These are phyloP conservation scores for Sarcodon sp. DNA, from an alignment of 768 basidiomycete species.

Conservation along the genomic window DNA sequence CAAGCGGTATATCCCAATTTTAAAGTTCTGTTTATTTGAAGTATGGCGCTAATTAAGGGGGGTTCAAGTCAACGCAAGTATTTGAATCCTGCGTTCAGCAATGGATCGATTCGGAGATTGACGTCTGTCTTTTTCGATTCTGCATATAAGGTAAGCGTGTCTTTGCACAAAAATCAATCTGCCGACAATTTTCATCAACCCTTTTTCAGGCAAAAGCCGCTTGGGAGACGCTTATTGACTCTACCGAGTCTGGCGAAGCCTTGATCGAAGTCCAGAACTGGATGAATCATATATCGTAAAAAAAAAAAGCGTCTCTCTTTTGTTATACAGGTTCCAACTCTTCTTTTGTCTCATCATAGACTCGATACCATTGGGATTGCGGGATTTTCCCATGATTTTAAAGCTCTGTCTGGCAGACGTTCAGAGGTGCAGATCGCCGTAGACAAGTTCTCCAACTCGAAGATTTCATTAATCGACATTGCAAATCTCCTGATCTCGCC, in stretches of 20 bases:
- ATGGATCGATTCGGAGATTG: slow-evolving; percentile 31
- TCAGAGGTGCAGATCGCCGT: slow-evolving; percentile 20
- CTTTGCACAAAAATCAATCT: background rate
- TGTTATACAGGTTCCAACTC: too few relatives aligned
- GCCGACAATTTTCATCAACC: background rate
- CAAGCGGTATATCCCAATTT: slow-evolving; percentile 19
- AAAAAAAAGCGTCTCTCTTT: slow-evolving; percentile 4
- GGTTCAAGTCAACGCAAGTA: slow-evolving; percentile 31
- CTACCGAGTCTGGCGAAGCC: slow-evolving; percentile 7
- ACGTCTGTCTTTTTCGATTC: slow-evolving; percentile 37
- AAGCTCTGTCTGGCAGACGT: slow-evolving; percentile 32
- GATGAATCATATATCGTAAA: slow-evolving; percentile 37
- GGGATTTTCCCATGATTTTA: slow-evolving; percentile 47
- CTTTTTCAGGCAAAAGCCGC: slow-evolving; percentile 19
- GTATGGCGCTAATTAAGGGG: background rate
- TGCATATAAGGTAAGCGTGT: slow-evolving; percentile 31
- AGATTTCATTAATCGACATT: slow-evolving; percentile 1
- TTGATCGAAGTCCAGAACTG: slow-evolving; percentile 37
- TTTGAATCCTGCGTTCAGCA: slow-evolving; percentile 39
- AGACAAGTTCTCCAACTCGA: slow-evolving; percentile 9
- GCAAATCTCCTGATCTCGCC: slow-evolving; percentile 14
- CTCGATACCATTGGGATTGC: slow-evolving; percentile 47
- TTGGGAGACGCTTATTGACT: slow-evolving; percentile 18
- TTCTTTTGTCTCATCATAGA: slow-evolving; percentile 19
- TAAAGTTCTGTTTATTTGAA: too few relatives aligned